phyloP scores from a whole-genome alignment of 441 rosid species.

The Lagerstroemia fauriei region DNA sequence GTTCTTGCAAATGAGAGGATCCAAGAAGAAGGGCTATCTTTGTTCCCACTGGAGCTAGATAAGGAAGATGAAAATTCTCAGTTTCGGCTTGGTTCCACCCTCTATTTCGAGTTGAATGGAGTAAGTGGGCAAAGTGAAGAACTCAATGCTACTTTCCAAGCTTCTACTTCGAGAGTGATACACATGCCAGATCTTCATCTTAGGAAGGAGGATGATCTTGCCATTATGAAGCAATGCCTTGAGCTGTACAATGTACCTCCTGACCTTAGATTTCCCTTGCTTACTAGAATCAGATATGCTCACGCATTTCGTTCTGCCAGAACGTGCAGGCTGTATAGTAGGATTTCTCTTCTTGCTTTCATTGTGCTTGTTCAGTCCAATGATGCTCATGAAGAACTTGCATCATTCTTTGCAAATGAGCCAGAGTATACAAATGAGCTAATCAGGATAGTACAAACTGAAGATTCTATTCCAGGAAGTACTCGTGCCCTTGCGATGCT shows the following conservation, averaged over 20 bases:
- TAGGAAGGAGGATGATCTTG: conserved; percentile 82
- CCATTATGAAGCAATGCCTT: conserved; percentile 78
- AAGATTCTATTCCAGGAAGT: conserved; percentile 79
- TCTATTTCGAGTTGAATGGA: conserved; percentile 88
- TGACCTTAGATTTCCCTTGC: conserved; percentile 78
- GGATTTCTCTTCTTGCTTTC: conserved; percentile 93
- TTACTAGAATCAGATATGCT: conserved; percentile 91
- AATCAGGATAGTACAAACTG: conserved; percentile 88
- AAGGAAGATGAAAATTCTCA: conserved; percentile 62
- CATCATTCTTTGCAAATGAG: conserved; percentile 93
- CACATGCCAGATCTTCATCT: conserved; percentile 81
- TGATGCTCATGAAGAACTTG: conserved; percentile 89
- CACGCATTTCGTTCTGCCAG: conserved; percentile 87
- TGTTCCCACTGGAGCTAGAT: conserved; percentile 78
- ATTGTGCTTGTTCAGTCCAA: conserved; percentile 91
- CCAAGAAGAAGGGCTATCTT: conserved; percentile 78
- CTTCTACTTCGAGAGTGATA: conserved; percentile 58
- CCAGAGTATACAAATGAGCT: conserved; percentile 97
- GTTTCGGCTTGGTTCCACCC: conserved; percentile 79
- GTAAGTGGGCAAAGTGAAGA: conserved; percentile 43
- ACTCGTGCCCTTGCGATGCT: conserved; percentile 92
- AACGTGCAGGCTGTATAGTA: conserved; percentile 83
- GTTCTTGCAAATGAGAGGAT: conserved; percentile 85
- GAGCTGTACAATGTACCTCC: conserved; percentile 73
- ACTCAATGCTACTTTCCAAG: conserved; percentile 38